phyloP scores from a whole-genome alignment of 1,139 yeast genomes.

The Saccharomycopsis hybrid region DNA sequence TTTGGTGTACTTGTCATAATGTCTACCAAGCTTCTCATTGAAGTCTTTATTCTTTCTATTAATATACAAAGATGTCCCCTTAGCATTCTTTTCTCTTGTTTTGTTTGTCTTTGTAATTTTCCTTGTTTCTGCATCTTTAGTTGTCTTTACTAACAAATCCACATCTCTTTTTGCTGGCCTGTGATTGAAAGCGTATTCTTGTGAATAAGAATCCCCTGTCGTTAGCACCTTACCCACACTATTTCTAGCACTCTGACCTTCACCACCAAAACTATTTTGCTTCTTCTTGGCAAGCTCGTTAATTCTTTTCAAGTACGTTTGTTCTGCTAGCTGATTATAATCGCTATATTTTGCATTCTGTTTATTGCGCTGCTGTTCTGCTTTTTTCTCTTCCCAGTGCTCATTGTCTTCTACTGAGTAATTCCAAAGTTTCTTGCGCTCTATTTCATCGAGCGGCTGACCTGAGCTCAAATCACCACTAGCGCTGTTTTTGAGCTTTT shows the following conservation, averaged over 20 bases:
- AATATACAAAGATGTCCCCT: constrained; percentile 33
- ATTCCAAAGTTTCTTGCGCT: constrained; percentile 39
- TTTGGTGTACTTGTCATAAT: constrained; percentile 39
- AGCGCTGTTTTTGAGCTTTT: constrained; percentile 28
- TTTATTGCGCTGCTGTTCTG: constrained; percentile 23
- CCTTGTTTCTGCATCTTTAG: constrained; percentile 34
- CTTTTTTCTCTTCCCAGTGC: constrained; percentile 43
- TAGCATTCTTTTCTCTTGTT: constrained; percentile 31
- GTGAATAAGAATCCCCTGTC: constrained; percentile 22
- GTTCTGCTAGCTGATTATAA: constrained; percentile 44
- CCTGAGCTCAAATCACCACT: background rate
- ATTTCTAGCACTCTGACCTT: constrained; percentile 1
- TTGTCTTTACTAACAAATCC: constrained; percentile 34
- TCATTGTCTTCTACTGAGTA: constrained; percentile 59
- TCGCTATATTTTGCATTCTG: constrained; percentile 32
- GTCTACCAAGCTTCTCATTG: constrained; percentile 55
- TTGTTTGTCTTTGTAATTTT: constrained; percentile 32
- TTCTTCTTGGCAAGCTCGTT: constrained; percentile 25
- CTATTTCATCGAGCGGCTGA: constrained; percentile 29
- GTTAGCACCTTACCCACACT: constrained; percentile 23
- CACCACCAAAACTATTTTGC: background rate
- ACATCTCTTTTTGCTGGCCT: constrained; percentile 33
- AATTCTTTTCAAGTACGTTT: constrained; percentile 37
- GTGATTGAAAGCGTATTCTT: constrained; percentile 22
- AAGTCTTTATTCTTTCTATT: constrained; percentile 66